Percentiles rank a stretch among this genome's conserved stretches.
phyloP scores from a whole-genome alignment of 495 filamentous ascomycete genomes.

The Penicillium steckii region DNA sequence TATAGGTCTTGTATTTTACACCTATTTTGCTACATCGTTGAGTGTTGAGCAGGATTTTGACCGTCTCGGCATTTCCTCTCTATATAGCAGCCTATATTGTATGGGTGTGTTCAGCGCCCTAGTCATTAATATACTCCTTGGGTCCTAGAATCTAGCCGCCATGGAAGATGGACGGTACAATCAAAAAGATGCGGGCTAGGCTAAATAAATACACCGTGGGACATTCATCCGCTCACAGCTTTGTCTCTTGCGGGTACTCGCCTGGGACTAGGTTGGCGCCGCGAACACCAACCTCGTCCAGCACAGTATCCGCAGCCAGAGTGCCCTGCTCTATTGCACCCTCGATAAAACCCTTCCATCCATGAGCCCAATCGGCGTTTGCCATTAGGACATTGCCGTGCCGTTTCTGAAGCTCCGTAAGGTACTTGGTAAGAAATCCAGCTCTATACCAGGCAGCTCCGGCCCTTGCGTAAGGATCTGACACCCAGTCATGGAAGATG shows the following conservation, averaged over 20 bases:
- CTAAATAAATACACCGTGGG: too few relatives aligned
- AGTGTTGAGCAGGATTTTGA: too few relatives aligned
- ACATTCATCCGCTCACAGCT: too few relatives aligned
- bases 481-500: conserved; percentile 31
- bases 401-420: conserved; percentile 18
- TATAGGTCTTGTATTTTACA: too few relatives aligned
- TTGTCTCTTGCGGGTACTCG: too few relatives aligned
- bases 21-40: too few relatives aligned
- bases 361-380: conserved; percentile 30
- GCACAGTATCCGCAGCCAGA: background rate
- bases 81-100: background rate
- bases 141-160: too few relatives aligned
- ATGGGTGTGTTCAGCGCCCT: background rate
- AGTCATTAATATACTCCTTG: background rate
- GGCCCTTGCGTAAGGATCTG: conserved; percentile 27
- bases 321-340: conserved; percentile 23
- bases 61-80: too few relatives aligned
- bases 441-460: conserved; percentile 24
- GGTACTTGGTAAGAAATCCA: conserved; percentile 12
- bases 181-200: too few relatives aligned
- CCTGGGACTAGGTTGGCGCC: background rate
- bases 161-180: too few relatives aligned
- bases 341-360: conserved; percentile 32
- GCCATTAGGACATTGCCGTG: conserved; percentile 30
- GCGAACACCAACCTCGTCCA: background rate